Base-by-base conservation (phyloP, 768 basidiomycete species). In the Terana coerulea region DNA sequence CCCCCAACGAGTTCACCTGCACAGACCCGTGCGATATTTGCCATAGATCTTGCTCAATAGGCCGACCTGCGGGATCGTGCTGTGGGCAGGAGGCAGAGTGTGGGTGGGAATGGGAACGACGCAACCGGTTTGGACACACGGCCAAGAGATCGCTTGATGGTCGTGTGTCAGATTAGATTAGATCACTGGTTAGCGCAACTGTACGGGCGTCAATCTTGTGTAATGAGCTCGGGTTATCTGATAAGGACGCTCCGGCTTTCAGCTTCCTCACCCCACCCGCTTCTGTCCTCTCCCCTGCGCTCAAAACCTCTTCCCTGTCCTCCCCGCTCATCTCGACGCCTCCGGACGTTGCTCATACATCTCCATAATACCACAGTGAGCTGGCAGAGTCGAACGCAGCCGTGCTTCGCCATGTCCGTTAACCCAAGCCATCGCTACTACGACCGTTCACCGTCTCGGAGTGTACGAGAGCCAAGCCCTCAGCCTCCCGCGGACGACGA, bases 401-500 rank as follows among this genome's bases (percentile, higher is more conserved):
- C n/a, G n/a, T 22, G 15, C 22, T 31, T 7, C 19, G 31, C 9
- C 29, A 51, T 47, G 52, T 35, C 52, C 17, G 25, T n/a, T 30
- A 17, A 49, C 41, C 30, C 11, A 21, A 22, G 7, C 28, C 33
- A 47, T 49, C 42, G 10, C 5, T 24, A 24, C 22, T 30, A 24
- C 11, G 31, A 47, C 35, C 44, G 49, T 2, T 51, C 54, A 14
- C 37, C 48, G 8, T 51, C 54, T 9, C 48, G 36, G 22, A 51
- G 49, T 39, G 28, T 33, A 35, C 53, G 39, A 19, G 54, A 50
- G 41, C 26, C 17, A 15, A 29, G 45, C 33, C 21, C 33, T 15
- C 37, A 21, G 25, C 25, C 30, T n/a, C 22, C 33, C 26, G 15
- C 50, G 25, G 53, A 60, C n/a, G 55, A 55, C 15, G 59, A 57